A percentile compares a stretch with the other conserved stretches of the same genome.
These are phyloP conservation scores for Podaxis sp. DNA, from an alignment of 768 basidiomycete species.

Conservation along the genomic window DNA sequence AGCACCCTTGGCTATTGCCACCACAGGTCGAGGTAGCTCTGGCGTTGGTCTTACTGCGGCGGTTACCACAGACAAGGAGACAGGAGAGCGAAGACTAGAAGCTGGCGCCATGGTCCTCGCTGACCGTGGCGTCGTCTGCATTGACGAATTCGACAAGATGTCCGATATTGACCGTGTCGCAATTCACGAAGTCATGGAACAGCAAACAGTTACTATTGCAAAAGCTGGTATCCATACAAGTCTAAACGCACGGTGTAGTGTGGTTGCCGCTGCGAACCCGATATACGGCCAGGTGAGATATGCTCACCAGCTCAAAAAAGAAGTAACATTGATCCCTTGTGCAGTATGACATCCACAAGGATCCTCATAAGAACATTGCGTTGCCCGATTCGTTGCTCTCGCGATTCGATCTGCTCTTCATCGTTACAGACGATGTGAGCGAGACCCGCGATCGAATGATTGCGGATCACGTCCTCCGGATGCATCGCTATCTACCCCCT, in stretches of 20 bases:
- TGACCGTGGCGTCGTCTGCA: slow-evolving; percentile 97
- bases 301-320: not conserved
- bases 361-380: slow-evolving; percentile 98
- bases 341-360: slow-evolving; percentile 99
- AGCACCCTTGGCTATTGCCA: slow-evolving; percentile 96
- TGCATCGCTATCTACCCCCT: slow-evolving; percentile 95
- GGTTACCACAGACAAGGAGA: slow-evolving; percentile 97
- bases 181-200: slow-evolving; percentile 99
- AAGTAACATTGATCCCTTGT: slow-evolving; percentile 7
- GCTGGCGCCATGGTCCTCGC: slow-evolving; percentile 99
- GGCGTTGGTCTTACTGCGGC: slow-evolving; percentile 99
- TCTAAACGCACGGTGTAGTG: slow-evolving; percentile 96
- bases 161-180: slow-evolving; percentile 98
- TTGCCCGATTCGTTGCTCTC: slow-evolving; percentile 96
- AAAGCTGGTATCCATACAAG: slow-evolving; percentile 99
- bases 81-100: slow-evolving; percentile 94
- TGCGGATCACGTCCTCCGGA: slow-evolving; percentile 95
- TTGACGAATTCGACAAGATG: slow-evolving; percentile 99
- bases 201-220: slow-evolving; percentile 98
- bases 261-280: slow-evolving; percentile 97
- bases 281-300: slow-evolving; percentile 89
- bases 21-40: slow-evolving; percentile 96
- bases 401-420: slow-evolving; percentile 97
- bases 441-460: slow-evolving; percentile 91
- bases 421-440: slow-evolving; percentile 98